Evolutionary conservation across 2,329 filamentous ascomycete genomes (phyloP), one percentile per base, ranked within the genome.

Genomic region (Mollisia scopiformis): DNA sequence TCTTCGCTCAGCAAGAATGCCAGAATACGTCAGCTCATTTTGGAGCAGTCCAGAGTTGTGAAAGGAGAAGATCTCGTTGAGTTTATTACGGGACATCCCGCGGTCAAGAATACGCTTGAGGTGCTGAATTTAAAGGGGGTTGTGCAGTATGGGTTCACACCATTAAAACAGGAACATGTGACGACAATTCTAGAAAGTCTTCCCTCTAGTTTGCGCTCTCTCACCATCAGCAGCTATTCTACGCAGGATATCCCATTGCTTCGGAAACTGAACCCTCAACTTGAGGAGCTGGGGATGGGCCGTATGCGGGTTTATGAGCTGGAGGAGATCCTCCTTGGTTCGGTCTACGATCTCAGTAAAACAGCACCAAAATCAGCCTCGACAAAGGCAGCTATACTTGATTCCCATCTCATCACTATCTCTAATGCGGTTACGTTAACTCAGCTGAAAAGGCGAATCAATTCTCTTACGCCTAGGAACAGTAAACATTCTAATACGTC

Each of bases 241-340:
- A 64, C 64, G 59, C 56, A 31, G 1, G 39, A 64, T 23, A 16
- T 67, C 6, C 39, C 60, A 2, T 33, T 41, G 3, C 57, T 67
- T 1, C 63, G 58, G 23, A 52, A 30, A 6, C 37, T 66, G 3
- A 54, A 52, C 33, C 37, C 67, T 13, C 10, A 57, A 19, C 46
- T 58, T 6, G 49, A 49, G n/a, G 65, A 69, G 35, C 61, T 69
- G 10, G 58, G 57, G 6, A 31, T 67, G 1, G 66, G 66, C 1
- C 25, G 30, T 1, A 43, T 68, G 21, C n/a, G 25, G 13, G 62
- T n/a, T n/a, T n/a, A n/a, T n/a, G n/a, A 68, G 39, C 28, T 69
- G 6, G 68, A 69, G 46, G 39, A 46, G 3, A 55, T 67, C 23
- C 47, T 66, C 19, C 51, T 69, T 0, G 47, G 47, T n/a, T 8